Evolutionary conservation across 345 rosid genomes (phyloP), one percentile per base, ranked within the genome.

Genomic region (Garcia nutans): DNA sequence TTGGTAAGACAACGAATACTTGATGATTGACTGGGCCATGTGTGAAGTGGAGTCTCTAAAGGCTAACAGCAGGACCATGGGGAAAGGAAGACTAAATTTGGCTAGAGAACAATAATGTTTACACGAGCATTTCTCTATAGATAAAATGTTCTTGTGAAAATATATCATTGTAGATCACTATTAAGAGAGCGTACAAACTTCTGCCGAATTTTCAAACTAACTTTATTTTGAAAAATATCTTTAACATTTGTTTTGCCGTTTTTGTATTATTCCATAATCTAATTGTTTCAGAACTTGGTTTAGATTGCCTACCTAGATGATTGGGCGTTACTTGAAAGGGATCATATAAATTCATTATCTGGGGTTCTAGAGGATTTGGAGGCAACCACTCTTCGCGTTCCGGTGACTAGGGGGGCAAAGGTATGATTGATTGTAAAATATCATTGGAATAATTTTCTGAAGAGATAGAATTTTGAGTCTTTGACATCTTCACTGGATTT

Each of bases 371-470:
- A 93, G 81, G 98, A 93, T 90, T 83, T 96, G 74, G 90, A 93
- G 86, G 97, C 98, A 2, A 89, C 88, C 83, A 96, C 99, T 69
- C 89, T 90, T 68, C 97, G 94, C 60, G 85, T 96, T 82, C 99
- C 99, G n/a, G 78, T 92, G 15, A 89, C 90, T 45, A 92, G 91
- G 72, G 98, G 97, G 79, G 91, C 98, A 84, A 87, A 85, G 89
- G 99, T 93, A 84, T 23, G 80, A 75, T 74, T 15, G 28, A 22
- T 79, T 77, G 65, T 72, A 41, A 42, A 54, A 37, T 41, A 66
- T 64, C 8, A 45, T 16, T 26, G 55, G 44, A 33, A 37, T 59
- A 13, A 65, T 63, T 69, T 37, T 70, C 67, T 52, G 47, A 71
- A 60, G 73, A 37, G 77, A 71, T 72, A 68, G 44, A 68, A 71